phyloP scores from a whole-genome alignment of 306 rosid genomes.

The Arachis hypogaea region DNA sequence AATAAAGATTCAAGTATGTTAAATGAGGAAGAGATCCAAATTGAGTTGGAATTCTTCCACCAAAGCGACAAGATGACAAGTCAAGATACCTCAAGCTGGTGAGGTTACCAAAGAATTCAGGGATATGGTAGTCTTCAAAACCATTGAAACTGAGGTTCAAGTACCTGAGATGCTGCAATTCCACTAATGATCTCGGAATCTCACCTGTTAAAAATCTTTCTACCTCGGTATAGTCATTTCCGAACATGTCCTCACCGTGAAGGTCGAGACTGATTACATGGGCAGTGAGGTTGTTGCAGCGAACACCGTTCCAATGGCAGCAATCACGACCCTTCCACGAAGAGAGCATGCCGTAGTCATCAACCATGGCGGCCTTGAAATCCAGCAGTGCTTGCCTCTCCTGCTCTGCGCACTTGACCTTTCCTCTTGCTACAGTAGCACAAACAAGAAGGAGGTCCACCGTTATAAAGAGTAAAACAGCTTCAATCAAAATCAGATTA shows the following conservation, averaged over 20 bases:
- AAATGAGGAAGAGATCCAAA: conserved; percentile 30
- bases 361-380: conserved; percentile 22
- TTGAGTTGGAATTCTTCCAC: conserved; percentile 18
- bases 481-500: no score
- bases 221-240: neutral
- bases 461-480: no score
- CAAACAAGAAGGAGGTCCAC: no score
- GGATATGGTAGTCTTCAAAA: neutral
- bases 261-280: neutral
- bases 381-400: conserved; percentile 34
- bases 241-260: neutral
- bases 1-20: conserved; percentile 2
- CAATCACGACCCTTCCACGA: conserved; percentile 34
- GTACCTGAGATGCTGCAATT: conserved; percentile 3
- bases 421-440: no score
- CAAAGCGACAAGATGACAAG: neutral
- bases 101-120: neutral
- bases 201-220: neutral
- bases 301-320: conserved; percentile 38
- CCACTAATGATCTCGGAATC: neutral
- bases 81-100: conserved; percentile 18
- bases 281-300: conserved; percentile 23
- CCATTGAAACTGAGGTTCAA: neutral
- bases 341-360: conserved; percentile 6
- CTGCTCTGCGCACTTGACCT: conserved; percentile 4